Evolutionary conservation across 805 yeast genomes (phyloP).

Genomic region (Wickerhamiella spandovensis): DNA sequence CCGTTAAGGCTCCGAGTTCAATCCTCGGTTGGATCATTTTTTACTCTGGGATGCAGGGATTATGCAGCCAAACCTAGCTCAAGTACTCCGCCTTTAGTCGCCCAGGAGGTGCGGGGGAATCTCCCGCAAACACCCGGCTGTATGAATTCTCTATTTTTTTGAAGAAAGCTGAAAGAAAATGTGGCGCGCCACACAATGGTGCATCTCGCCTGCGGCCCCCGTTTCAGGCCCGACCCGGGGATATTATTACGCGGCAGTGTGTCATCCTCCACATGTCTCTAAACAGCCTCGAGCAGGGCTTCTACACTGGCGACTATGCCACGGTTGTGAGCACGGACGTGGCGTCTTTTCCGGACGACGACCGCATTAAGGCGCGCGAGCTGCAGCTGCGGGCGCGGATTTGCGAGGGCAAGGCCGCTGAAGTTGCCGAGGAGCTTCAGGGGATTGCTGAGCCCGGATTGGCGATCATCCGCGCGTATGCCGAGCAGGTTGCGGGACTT

Average conservation of each 20-base stretch:
- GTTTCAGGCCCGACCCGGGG: too few species aligned
- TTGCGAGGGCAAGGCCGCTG: conserved; percentile 23
- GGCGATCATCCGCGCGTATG: conserved; percentile 18
- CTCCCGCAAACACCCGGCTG: too few species aligned
- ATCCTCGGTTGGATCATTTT: conserved; percentile 19
- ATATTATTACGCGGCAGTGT: neutral
- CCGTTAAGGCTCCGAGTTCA: conserved; percentile 21
- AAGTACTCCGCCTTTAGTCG: too few species aligned
- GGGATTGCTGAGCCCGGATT: conserved; percentile 16
- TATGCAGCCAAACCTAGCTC: too few species aligned
- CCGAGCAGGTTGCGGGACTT: conserved; percentile 13
- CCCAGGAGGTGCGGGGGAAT: too few species aligned
- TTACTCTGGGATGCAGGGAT: too few species aligned
- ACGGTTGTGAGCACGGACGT: conserved; percentile 23
- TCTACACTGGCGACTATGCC: conserved; percentile 28
- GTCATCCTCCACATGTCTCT: conserved; percentile 15
- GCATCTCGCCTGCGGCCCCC: too few species aligned
- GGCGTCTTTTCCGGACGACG: conserved; percentile 15
- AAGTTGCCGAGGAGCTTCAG: conserved; percentile 20
- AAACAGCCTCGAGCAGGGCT: conserved; percentile 27
- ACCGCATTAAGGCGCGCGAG: conserved; percentile 20
- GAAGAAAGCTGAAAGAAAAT: too few species aligned
- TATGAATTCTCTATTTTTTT: too few species aligned
- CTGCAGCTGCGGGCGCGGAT: conserved; percentile 28
- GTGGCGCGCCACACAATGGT: too few species aligned